Conservation (phyloP, 2,329 filamentous ascomycete species). For the Trichoderma koningiopsis region DNA sequence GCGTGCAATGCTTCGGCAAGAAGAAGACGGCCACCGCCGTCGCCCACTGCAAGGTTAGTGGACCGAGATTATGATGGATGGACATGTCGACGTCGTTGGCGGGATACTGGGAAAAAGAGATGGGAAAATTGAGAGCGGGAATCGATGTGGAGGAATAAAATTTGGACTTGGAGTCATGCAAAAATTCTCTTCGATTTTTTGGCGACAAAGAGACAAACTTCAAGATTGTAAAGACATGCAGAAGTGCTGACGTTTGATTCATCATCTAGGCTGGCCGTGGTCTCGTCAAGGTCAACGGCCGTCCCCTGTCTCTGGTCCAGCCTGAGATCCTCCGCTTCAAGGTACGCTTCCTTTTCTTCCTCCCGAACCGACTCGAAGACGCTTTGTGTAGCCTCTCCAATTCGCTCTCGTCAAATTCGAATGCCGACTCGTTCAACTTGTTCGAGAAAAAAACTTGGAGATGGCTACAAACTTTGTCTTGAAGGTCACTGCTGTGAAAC, state of each 20-base stretch:
- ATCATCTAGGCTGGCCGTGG: conserved; percentile 55
- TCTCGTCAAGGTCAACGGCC: conserved; percentile 98
- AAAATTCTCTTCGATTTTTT: conserved; percentile 2
- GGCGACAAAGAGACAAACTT: not conserved
- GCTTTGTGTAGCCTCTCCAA: conserved; percentile 7
- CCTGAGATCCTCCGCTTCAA: conserved; percentile 98
- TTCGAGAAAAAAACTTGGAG: not conserved
- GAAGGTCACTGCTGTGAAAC: not conserved
- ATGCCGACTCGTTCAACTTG: not conserved
- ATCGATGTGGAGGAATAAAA: not conserved
- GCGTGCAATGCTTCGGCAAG: conserved; percentile 99
- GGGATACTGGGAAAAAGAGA: not conserved
- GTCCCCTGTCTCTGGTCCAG: conserved; percentile 90
- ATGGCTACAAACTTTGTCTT: conserved; percentile 3
- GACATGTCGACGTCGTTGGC: not conserved
- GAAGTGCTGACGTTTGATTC: conserved; percentile 36
- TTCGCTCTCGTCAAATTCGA: not conserved
- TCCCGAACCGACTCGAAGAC: not conserved
- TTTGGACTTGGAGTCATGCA: not conserved
- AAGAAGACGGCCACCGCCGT: conserved; percentile 89
- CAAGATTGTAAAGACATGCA: not conserved
- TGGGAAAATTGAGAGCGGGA: not conserved
- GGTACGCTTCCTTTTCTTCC: conserved; percentile 53
- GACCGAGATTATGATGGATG: not conserved
- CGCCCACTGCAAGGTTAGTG: conserved; percentile 83